A percentile compares a stretch with the other conserved stretches of the same genome.
Conservation (phyloP, 2,329 filamentous ascomycete species). For the Apiospora sp. region DNA sequence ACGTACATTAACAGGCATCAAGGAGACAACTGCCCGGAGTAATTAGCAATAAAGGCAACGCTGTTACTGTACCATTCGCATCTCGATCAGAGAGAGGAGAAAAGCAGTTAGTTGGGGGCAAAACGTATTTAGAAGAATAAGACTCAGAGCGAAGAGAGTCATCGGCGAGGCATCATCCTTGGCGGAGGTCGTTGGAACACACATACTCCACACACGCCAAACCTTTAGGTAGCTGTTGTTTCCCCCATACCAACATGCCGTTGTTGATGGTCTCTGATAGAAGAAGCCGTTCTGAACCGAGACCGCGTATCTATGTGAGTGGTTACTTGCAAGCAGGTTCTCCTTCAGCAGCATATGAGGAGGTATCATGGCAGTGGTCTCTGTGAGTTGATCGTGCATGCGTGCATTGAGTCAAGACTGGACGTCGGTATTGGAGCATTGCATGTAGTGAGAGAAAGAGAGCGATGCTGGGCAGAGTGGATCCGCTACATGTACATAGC, state of each 20-base stretch:
- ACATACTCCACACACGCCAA: background rate
- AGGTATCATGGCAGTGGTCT: background rate
- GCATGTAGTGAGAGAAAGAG: background rate
- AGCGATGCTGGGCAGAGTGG: background rate
- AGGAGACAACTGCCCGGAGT: background rate
- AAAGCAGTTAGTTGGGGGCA: background rate
- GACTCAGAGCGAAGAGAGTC: background rate
- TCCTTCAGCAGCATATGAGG: background rate
- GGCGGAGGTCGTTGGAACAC: slow-evolving; percentile 4
- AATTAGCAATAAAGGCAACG: background rate
- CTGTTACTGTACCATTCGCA: background rate
- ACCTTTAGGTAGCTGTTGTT: background rate
- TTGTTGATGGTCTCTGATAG: background rate
- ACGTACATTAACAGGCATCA: background rate
- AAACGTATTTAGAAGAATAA: background rate
- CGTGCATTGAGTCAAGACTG: slow-evolving; percentile 1
- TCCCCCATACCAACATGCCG: background rate
- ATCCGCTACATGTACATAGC: slow-evolving; percentile 15
- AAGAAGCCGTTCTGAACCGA: no score
- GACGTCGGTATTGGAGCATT: background rate
- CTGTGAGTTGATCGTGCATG: background rate
- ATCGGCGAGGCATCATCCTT: slow-evolving; percentile 18
- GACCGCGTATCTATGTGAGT: background rate
- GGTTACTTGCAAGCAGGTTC: background rate
- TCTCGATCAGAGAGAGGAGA: background rate